phyloP scores from a whole-genome alignment of 2,329 filamentous ascomycete species.

The Apiospora malaysiana region DNA sequence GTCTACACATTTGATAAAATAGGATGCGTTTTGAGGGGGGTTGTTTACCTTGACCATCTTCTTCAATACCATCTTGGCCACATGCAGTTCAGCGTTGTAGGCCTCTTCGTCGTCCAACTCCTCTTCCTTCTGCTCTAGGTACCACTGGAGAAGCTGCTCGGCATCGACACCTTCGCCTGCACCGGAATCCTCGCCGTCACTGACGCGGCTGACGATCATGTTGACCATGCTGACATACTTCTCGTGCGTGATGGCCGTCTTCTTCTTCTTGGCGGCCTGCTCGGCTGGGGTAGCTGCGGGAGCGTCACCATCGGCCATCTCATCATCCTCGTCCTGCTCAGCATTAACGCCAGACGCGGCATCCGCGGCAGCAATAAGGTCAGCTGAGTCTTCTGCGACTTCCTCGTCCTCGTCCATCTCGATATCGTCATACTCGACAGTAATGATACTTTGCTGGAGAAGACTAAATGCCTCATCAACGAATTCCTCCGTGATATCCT shows the following conservation, averaged over 20 bases:
- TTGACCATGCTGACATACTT: constrained; percentile 94
- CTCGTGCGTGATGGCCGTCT: constrained; percentile 86
- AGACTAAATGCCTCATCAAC: constrained; percentile 93
- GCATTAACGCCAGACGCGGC: constrained; percentile 57
- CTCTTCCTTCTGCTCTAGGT: constrained; percentile 87
- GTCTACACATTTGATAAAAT: constrained; percentile 30
- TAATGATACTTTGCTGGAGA: constrained; percentile 93
- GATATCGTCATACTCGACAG: constrained; percentile 95
- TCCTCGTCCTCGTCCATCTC: constrained; percentile 87
- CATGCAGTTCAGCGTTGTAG: constrained; percentile 67
- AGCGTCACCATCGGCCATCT: constrained; percentile 47
- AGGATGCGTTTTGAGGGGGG: not conserved
- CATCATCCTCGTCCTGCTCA: constrained; percentile 52
- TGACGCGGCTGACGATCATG: constrained; percentile 80
- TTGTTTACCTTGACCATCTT: constrained; percentile 91
- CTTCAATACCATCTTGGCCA: constrained; percentile 76
- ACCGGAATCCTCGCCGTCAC: constrained; percentile 75
- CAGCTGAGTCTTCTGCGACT: constrained; percentile 53
- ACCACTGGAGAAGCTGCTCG: constrained; percentile 84
- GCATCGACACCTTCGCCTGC: constrained; percentile 84
- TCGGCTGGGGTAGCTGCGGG: constrained; percentile 29
- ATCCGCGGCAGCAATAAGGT: constrained; percentile 52
- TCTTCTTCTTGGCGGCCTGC: constrained; percentile 60
- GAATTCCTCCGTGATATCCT: constrained; percentile 83
- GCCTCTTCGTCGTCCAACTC: constrained; percentile 83